Conservation (phyloP, 2,329 filamentous ascomycete species). For the Mollisia scopiformis region DNA sequence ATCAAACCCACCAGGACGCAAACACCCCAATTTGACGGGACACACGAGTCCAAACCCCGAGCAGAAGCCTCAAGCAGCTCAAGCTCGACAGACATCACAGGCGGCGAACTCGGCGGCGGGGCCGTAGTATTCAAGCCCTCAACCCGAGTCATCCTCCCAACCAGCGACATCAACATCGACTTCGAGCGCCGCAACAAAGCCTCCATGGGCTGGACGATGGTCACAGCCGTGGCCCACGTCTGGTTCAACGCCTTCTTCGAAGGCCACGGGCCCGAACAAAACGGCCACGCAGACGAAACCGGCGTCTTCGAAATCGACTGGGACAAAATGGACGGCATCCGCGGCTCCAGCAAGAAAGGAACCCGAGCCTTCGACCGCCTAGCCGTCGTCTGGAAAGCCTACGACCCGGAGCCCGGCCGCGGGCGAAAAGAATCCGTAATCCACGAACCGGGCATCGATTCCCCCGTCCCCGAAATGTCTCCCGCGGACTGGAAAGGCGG, state of each 20-base stretch:
- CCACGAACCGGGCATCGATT: slow-evolving; percentile 65
- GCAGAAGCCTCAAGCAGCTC: slow-evolving; percentile 1
- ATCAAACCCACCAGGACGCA: slow-evolving; percentile 20
- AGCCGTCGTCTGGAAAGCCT: slow-evolving; percentile 78
- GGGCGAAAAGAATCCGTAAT: slow-evolving; percentile 49
- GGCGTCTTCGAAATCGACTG: slow-evolving; percentile 75
- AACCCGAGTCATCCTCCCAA: slow-evolving; percentile 70
- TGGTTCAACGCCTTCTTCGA: slow-evolving; percentile 98
- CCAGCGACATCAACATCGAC: slow-evolving; percentile 87
- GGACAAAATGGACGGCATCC: slow-evolving; percentile 90
- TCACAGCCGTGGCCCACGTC: slow-evolving; percentile 89
- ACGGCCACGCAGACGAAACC: slow-evolving; percentile 66
- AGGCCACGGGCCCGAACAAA: slow-evolving; percentile 71
- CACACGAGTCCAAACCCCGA: background rate
- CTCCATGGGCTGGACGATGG: slow-evolving; percentile 80
- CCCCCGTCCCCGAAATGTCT: slow-evolving; percentile 69
- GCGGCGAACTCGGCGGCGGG: slow-evolving; percentile 62
- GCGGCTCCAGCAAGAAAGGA: slow-evolving; percentile 83
- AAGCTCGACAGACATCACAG: slow-evolving; percentile 35
- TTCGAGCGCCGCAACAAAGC: slow-evolving; percentile 85
- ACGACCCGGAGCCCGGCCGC: slow-evolving; percentile 31
- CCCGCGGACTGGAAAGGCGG: slow-evolving; percentile 75
- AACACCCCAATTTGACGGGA: slow-evolving; percentile 10
- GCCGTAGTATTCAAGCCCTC: slow-evolving; percentile 78
- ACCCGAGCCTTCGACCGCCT: slow-evolving; percentile 80